phyloP scores from a whole-genome alignment of 192 early-diverging fungal genomes.

The Coemansia guatemalensis region DNA sequence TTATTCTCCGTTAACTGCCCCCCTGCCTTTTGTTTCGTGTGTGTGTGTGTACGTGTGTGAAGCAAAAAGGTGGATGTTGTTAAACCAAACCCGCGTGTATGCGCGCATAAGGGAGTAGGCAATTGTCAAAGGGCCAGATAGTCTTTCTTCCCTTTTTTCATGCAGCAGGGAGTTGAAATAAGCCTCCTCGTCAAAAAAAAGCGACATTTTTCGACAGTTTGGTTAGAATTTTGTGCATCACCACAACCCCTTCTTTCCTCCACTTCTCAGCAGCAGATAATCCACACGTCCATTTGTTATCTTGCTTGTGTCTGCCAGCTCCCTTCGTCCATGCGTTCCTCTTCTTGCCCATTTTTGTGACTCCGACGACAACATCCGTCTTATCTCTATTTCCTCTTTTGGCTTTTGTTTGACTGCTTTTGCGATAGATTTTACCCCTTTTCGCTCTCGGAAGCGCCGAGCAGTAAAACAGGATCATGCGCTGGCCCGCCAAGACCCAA shows the following conservation, averaged over 20 bases:
- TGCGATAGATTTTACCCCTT: background rate
- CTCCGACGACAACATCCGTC: background rate
- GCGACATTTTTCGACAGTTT: background rate
- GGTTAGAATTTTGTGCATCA: background rate
- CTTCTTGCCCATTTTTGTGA: background rate
- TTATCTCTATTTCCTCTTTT: background rate
- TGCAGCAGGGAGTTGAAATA: background rate
- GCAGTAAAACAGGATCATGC: too few relatives aligned
- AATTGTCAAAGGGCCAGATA: background rate
- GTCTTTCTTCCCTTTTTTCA: background rate
- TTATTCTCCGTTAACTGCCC: background rate
- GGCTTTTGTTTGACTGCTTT: background rate
- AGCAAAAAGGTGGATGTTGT: background rate
- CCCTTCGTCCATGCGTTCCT: background rate
- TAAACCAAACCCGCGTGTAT: background rate
- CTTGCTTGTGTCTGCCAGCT: background rate
- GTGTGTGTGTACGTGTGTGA: background rate
- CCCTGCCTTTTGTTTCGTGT: background rate
- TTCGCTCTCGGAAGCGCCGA: too few relatives aligned
- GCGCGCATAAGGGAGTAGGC: background rate
- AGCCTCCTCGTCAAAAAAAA: background rate
- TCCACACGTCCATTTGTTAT: background rate
- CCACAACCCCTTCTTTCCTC: background rate
- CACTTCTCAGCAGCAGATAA: background rate
- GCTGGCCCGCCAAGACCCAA: too few relatives aligned